Evolutionary conservation across 2,329 filamentous ascomycete genomes (phyloP).

Genomic region (Ophiostoma fasciatum): DNA sequence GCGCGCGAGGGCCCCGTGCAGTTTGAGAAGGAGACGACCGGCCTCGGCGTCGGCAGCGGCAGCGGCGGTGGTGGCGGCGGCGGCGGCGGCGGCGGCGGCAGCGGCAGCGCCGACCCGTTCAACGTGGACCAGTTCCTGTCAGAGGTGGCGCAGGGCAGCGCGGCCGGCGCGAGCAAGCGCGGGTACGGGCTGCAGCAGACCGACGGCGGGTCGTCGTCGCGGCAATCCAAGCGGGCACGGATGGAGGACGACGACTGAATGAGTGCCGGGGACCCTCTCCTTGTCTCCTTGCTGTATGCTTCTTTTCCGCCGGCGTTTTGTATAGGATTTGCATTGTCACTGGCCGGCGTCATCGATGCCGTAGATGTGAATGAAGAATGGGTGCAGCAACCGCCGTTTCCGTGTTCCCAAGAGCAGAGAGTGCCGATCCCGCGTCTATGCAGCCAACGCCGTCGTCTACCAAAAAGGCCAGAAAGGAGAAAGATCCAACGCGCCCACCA

Average conservation of each 20-base stretch:
- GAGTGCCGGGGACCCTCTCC: neutral
- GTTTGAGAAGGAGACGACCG: slow-evolving; percentile 65
- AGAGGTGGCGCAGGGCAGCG: slow-evolving; percentile 47
- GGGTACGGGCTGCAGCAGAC: slow-evolving; percentile 66
- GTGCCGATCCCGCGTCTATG: slow-evolving; percentile 1
- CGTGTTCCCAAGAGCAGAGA: slow-evolving; percentile 1
- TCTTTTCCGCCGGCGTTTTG: too few species aligned
- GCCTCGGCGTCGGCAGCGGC: neutral
- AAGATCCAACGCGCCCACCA: too few species aligned
- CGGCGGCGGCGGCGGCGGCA: neutral
- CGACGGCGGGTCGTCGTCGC: slow-evolving; percentile 33
- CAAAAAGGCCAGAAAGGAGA: neutral
- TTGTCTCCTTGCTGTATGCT: neutral
- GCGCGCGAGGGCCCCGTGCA: slow-evolving; percentile 82
- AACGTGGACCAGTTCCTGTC: slow-evolving; percentile 88
- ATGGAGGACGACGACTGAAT: slow-evolving; percentile 55
- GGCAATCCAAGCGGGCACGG: slow-evolving; percentile 56
- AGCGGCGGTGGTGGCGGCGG: neutral
- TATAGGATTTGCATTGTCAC: neutral
- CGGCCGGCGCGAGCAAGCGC: slow-evolving; percentile 38
- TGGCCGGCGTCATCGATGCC: neutral
- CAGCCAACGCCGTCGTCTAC: slow-evolving; percentile 3
- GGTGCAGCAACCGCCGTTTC: too few species aligned
- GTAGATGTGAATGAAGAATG: neutral
- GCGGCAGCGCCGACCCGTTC: slow-evolving; percentile 52